Conservation (phyloP, 2,329 filamentous ascomycete genomes). For the Trichophaea hybrida region DNA sequence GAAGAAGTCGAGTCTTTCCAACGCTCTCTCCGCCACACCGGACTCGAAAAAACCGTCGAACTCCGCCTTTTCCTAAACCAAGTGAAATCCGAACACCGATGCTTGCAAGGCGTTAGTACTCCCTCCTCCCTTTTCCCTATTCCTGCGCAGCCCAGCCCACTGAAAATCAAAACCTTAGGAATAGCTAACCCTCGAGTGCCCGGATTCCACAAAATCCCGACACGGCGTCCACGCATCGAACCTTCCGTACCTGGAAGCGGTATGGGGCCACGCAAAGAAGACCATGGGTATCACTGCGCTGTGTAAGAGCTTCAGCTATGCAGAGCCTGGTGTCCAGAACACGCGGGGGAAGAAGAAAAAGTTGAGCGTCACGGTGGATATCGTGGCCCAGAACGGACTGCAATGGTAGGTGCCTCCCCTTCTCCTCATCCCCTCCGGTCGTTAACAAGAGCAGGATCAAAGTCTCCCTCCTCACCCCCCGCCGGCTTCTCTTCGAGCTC, state of each 20-base stretch:
- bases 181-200: slow-evolving; percentile 17
- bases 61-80: slow-evolving; percentile 37
- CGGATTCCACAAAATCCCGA: slow-evolving; percentile 29
- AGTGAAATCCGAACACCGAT: slow-evolving; percentile 37
- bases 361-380: slow-evolving; percentile 44
- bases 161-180: slow-evolving; percentile 5
- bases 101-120: slow-evolving; percentile 35
- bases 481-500: slow-evolving; percentile 50
- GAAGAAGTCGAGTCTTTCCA: slow-evolving; percentile 25
- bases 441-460: slow-evolving; percentile 40
- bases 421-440: neutral
- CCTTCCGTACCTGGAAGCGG: slow-evolving; percentile 47
- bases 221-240: slow-evolving; percentile 52
- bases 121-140: neutral
- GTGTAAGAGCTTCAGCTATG: slow-evolving; percentile 22
- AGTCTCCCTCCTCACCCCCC: slow-evolving; percentile 50
- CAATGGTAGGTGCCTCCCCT: slow-evolving; percentile 33
- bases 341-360: slow-evolving; percentile 33
- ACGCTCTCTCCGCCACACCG: slow-evolving; percentile 18
- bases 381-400: slow-evolving; percentile 47
- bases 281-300: slow-evolving; percentile 44
- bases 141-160: neutral
- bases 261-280: slow-evolving; percentile 49
- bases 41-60: slow-evolving; percentile 35
- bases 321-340: slow-evolving; percentile 26